Base-by-base conservation (phyloP, 441 rosid genomes). In the Capsella rubella region DNA sequence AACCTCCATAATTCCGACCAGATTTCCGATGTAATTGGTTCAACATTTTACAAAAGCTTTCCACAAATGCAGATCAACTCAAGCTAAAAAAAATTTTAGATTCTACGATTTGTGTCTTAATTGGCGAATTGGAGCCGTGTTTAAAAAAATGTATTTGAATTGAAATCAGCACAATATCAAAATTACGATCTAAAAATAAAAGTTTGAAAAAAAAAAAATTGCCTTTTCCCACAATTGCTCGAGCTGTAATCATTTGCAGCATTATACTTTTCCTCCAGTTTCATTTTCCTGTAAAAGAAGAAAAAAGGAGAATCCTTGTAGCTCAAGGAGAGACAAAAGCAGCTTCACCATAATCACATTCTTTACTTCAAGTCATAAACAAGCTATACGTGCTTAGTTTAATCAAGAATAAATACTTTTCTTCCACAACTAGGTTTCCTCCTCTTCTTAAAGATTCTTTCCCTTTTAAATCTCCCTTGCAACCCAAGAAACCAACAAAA, bases 291-390 rank as follows among this genome's bases (percentile, higher is more conserved):
- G 7, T 62, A 42, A 13, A 11, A n/a, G 1, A 10, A 40, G 4
- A 45, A 4, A 42, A 25, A 42, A 0, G 21, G 21, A 51, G 40
- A 66, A 49, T 52, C 66, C 15, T 62, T 72, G 72, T 69, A 39
- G 64, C 69, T 67, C 51, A 42, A 64, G 43, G 32, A 50, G 73
- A 46, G 47, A 72, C 47, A n/a, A 50, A 27, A 55, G 68, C 55
- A 64, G 84, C 85, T 87, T 86, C 79, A 79, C 56, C 72, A 34
- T 81, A 73, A 83, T 78, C 81, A 40, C 85, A 86, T 89, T 81
- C 93, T 82, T 91, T 88, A 78, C 91, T 85, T 87, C 53, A 72
- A 65, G 37, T 31, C 29, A 54, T 51, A 63, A 42, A 49, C 71
- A 79, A 79, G 66, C 67, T 67, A 50, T 46, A 35, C 77, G 32